Evolutionary conservation across 2,329 filamentous ascomycete genomes (phyloP).

Genomic region (Epicoccum nigrum): DNA sequence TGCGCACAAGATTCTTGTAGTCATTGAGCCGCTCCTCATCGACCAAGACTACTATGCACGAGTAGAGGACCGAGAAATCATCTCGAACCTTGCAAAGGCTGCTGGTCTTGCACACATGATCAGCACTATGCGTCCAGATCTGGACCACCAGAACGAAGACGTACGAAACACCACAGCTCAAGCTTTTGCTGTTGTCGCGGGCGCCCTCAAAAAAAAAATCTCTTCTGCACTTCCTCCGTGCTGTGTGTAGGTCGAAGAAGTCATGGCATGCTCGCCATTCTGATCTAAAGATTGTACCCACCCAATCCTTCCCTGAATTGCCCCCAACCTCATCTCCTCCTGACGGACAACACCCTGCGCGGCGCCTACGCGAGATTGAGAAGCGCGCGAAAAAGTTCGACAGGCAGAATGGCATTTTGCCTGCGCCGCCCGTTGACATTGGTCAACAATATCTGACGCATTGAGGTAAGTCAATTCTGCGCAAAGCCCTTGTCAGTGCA

Average conservation of each 20-base stretch:
- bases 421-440: no score
- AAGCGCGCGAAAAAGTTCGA: no score
- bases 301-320: no score
- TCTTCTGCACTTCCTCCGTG: constrained; percentile 89
- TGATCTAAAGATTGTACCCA: constrained; percentile 98
- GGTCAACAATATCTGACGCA: no score
- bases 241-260: constrained; percentile 97
- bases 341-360: no score
- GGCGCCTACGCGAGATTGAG: no score
- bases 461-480: no score
- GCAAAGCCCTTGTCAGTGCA: no score
- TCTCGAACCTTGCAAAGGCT: constrained; percentile 95
- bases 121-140: constrained; percentile 97
- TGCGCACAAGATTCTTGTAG: constrained; percentile 97
- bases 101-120: constrained; percentile 99
- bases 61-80: constrained; percentile 97
- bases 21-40: constrained; percentile 98
- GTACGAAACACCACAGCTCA: constrained; percentile 96
- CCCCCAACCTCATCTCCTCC: no score
- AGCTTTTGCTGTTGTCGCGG: constrained; percentile 96
- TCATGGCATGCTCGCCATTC: constrained; percentile 98
- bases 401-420: no score
- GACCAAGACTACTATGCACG: constrained; percentile 99
- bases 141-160: constrained; percentile 98
- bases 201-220: constrained; percentile 96